A percentile compares a stretch with the other conserved stretches of the same genome.
Conservation (phyloP, 805 yeast genomes). For the Ogataea degrootiae region DNA sequence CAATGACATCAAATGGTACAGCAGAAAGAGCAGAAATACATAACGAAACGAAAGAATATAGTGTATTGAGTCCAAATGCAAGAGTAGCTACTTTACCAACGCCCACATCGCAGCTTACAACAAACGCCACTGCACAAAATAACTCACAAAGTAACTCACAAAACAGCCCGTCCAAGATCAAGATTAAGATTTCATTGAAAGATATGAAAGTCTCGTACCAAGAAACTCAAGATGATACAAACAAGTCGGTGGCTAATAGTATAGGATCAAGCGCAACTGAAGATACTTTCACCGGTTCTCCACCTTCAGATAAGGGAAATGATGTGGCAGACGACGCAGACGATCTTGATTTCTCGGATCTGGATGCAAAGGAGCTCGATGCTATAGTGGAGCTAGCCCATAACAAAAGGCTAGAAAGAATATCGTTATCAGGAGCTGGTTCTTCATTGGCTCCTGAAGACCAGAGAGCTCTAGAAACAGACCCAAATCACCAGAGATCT, state of each 20-base stretch:
- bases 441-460: not conserved
- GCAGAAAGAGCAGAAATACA: too few species aligned
- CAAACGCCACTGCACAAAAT: too few species aligned
- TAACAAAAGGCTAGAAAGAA: not conserved
- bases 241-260: not conserved
- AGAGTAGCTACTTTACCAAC: not conserved
- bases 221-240: not conserved
- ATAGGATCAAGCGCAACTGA: not conserved
- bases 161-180: constrained; percentile 3
- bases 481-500: too few species aligned
- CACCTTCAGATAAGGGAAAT: too few species aligned
- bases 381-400: not conserved
- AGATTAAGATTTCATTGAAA: constrained; percentile 8
- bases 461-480: too few species aligned
- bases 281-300: not conserved
- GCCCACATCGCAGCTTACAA: not conserved
- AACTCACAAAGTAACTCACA: too few species aligned
- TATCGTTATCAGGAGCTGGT: not conserved
- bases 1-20: too few species aligned
- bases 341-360: constrained; percentile 1
- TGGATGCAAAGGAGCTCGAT: constrained; percentile 1
- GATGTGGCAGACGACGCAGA: not conserved
- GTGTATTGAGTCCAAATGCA: too few species aligned
- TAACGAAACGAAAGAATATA: too few species aligned
- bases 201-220: not conserved